These are phyloP conservation scores for Bryopsis sp. DNA, from an alignment of 139 green algal genomes.

Conservation along the genomic window DNA sequence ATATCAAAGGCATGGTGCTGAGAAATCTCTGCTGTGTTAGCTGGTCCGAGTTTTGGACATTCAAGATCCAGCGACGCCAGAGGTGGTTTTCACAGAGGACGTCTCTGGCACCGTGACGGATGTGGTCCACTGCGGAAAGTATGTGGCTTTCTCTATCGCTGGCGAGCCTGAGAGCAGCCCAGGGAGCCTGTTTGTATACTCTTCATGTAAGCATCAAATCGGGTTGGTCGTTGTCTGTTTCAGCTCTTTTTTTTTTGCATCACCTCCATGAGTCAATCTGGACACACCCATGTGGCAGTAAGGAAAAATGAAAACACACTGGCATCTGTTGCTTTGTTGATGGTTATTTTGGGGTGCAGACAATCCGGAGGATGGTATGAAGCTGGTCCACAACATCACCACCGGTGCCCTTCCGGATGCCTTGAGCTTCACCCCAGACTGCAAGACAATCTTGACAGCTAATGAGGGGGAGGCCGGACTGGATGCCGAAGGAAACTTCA, in stretches of 20 bases:
- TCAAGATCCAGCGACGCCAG: background rate
- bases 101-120: slow-evolving; percentile 13
- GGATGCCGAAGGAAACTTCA: slow-evolving; percentile 13
- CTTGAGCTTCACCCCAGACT: slow-evolving; percentile 20
- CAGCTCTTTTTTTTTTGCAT: too few relatives aligned
- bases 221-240: too few relatives aligned
- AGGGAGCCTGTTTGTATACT: slow-evolving; percentile 17
- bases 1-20: slow-evolving; percentile 5
- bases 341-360: too few relatives aligned
- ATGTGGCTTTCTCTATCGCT: slow-evolving; percentile 9
- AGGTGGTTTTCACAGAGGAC: background rate
- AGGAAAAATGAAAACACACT: background rate
- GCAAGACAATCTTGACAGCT: slow-evolving; percentile 16
- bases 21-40: too few relatives aligned
- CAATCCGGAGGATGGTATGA: background rate
- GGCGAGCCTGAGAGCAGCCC: slow-evolving; percentile 9
- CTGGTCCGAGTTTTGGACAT: slow-evolving; percentile 17
- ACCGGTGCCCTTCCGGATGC: slow-evolving; percentile 16
- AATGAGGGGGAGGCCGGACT: slow-evolving; percentile 17
- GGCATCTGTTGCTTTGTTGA: background rate
- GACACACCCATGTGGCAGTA: too few relatives aligned
- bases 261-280: too few relatives aligned
- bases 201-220: background rate
- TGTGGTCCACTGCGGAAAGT: slow-evolving; percentile 14
- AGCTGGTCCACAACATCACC: slow-evolving; percentile 9